A percentile compares a stretch with the other conserved stretches of the same genome.
These are phyloP conservation scores for Penicillium antarcticum DNA, from an alignment of 495 filamentous ascomycete species.

Conservation along the genomic window DNA sequence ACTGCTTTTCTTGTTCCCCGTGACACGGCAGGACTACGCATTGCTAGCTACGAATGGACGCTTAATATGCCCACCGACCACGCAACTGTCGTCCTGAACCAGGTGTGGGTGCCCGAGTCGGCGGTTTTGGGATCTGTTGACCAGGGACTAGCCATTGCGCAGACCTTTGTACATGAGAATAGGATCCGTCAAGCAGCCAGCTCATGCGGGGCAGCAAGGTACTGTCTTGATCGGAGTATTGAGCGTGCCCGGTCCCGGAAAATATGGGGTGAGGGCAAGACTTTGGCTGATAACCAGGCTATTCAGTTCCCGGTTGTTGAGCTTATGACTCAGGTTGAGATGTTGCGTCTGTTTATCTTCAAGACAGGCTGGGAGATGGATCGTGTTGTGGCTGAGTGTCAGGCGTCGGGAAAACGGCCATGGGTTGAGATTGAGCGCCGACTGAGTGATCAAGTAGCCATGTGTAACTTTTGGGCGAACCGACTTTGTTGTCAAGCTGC, in stretches of 20 bases:
- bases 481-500: conserved; percentile 55
- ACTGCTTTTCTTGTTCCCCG: conserved; percentile 55
- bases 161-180: conserved; percentile 63
- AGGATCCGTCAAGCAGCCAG: conserved; percentile 58
- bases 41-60: conserved; percentile 57
- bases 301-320: conserved; percentile 62
- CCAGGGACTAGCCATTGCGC: conserved; percentile 52
- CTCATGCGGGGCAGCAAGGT: conserved; percentile 54
- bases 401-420: conserved; percentile 10
- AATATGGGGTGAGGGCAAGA: conserved; percentile 50
- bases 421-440: conserved; percentile 49
- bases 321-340: conserved; percentile 55
- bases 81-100: conserved; percentile 47
- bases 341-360: conserved; percentile 57
- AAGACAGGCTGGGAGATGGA: conserved; percentile 60
- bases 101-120: conserved; percentile 48
- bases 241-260: conserved; percentile 47
- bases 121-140: conserved; percentile 46
- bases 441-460: conserved; percentile 54
- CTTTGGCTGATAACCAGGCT: conserved; percentile 53
- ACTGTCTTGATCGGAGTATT: conserved; percentile 52
- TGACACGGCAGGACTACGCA: conserved; percentile 39
- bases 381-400: conserved; percentile 35
- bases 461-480: conserved; percentile 66
- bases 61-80: conserved; percentile 64